Evolutionary conservation across 768 basidiomycete species (phyloP).

Genomic region (Tricholoma furcatifolium): DNA sequence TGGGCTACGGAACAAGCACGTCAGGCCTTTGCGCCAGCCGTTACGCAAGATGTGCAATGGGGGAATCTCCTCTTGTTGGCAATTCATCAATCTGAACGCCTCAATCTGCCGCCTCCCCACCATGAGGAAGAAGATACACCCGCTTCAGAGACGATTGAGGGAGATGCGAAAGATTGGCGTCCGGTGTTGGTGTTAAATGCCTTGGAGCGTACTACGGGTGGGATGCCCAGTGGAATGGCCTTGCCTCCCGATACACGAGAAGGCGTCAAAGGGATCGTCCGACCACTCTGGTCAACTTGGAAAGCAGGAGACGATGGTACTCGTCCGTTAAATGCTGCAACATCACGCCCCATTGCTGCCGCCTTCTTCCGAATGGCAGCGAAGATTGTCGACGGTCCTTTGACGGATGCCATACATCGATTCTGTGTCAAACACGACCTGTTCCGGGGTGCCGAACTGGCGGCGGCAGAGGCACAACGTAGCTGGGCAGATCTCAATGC

Average conservation of each 20-base stretch:
- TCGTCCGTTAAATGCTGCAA: constrained; percentile 15
- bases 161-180: constrained; percentile 33
- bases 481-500: constrained; percentile 28
- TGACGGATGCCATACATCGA: constrained; percentile 35
- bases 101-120: background rate
- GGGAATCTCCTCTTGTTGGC: constrained; percentile 39
- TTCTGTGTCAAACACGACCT: constrained; percentile 29
- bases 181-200: constrained; percentile 39
- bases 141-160: background rate
- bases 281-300: constrained; percentile 45
- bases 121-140: background rate
- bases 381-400: constrained; percentile 31
- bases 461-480: constrained; percentile 1
- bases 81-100: constrained; percentile 18
- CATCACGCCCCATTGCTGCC: constrained; percentile 37
- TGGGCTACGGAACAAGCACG: constrained; percentile 27
- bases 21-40: constrained; percentile 27
- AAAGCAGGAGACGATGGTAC: constrained; percentile 12
- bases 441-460: constrained; percentile 21
- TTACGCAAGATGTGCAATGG: constrained; percentile 39
- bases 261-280: constrained; percentile 24
- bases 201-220: constrained; percentile 28
- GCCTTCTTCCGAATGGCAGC: constrained; percentile 48
- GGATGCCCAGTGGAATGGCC: background rate
- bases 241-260: constrained; percentile 2